Evolutionary conservation across 2,329 filamentous ascomycete species (phyloP).

Genomic region (Fusarium incarnatum): DNA sequence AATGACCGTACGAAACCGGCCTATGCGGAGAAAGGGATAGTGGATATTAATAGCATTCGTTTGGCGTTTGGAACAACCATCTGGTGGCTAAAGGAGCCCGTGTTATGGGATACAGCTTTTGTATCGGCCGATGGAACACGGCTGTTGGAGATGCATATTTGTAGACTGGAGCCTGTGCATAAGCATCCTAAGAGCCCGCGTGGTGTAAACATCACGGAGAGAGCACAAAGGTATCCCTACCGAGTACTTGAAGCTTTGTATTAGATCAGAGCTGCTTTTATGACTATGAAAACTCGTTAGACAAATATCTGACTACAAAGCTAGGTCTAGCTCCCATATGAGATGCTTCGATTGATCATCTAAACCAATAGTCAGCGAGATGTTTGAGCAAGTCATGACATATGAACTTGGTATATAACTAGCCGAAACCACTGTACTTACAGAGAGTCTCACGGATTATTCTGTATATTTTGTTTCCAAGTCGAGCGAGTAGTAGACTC

Average conservation of each 20-base stretch:
- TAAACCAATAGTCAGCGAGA: neutral
- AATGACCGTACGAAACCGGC: neutral
- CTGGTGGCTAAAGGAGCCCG: conserved; percentile 12
- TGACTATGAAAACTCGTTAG: conserved; percentile 4
- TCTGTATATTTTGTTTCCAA: neutral
- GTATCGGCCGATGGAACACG: conserved; percentile 24
- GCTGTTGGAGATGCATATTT: conserved; percentile 7
- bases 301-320: neutral
- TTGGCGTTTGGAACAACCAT: conserved; percentile 39
- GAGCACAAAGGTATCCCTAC: conserved; percentile 1
- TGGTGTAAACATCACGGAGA: conserved; percentile 10
- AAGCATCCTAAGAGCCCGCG: conserved; percentile 13
- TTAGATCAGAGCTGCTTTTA: conserved; percentile 10
- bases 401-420: neutral
- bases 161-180: conserved; percentile 14
- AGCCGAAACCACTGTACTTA: rapidly evolving
- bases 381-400: neutral
- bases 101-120: conserved; percentile 28
- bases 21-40: conserved; percentile 3
- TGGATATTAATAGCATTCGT: conserved; percentile 37
- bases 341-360: neutral
- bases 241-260: neutral
- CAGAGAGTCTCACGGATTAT: neutral
- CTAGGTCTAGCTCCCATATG: neutral
- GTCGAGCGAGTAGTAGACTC: neutral